Evolutionary conservation across 208 protist species (phyloP).

Genomic region (Leishmania lainsoni): DNA sequence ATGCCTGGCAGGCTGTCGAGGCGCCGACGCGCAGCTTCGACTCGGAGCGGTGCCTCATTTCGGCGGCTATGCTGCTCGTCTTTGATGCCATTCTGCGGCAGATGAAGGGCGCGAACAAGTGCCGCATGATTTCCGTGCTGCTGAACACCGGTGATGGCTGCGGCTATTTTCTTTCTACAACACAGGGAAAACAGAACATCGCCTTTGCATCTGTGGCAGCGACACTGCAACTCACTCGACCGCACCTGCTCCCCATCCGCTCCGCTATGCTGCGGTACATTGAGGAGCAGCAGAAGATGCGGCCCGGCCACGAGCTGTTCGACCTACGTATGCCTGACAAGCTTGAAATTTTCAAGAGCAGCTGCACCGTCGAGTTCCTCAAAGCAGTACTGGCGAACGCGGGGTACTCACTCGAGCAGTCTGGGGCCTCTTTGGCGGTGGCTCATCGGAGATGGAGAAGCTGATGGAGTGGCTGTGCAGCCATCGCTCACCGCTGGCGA

Average conservation of each 20-base stretch:
- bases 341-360: slow-evolving; percentile 73
- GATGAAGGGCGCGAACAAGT: slow-evolving; percentile 25
- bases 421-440: slow-evolving; percentile 30
- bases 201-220: slow-evolving; percentile 50
- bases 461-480: slow-evolving; percentile 78
- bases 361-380: slow-evolving; percentile 63
- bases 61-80: slow-evolving; percentile 67
- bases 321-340: slow-evolving; percentile 80
- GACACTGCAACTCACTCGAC: slow-evolving; percentile 63
- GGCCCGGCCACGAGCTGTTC: slow-evolving; percentile 51
- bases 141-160: slow-evolving; percentile 35
- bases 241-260: slow-evolving; percentile 51
- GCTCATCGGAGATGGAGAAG: slow-evolving; percentile 71
- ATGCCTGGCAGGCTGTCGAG: slow-evolving; percentile 86
- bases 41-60: slow-evolving; percentile 64
- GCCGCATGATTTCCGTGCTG: slow-evolving; percentile 42
- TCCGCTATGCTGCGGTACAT: slow-evolving; percentile 69
- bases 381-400: slow-evolving; percentile 57
- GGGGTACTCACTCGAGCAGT: slow-evolving; percentile 59
- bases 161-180: slow-evolving; percentile 72
- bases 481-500: slow-evolving; percentile 49
- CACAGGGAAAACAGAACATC: slow-evolving; percentile 47
- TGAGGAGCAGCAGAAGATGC: slow-evolving; percentile 24
- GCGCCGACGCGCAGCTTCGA: slow-evolving; percentile 66
- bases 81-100: slow-evolving; percentile 68